Evolutionary conservation across 2,329 filamentous ascomycete genomes (phyloP).

Genomic region (Trichoderma endophyticum): DNA sequence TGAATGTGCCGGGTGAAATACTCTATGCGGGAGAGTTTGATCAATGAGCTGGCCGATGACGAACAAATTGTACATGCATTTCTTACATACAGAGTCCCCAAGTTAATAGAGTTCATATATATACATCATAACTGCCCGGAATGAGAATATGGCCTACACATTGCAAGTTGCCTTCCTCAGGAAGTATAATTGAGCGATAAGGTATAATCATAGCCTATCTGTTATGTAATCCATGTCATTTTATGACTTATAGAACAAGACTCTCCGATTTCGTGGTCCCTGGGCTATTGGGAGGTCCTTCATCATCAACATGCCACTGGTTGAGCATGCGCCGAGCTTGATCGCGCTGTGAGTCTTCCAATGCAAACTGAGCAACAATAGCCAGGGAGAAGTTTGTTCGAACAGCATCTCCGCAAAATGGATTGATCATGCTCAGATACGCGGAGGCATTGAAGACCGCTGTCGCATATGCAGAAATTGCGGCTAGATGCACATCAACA

Average conservation of each 20-base stretch:
- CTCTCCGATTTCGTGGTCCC: background rate
- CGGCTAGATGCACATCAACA: background rate
- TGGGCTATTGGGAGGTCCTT: background rate
- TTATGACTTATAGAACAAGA: background rate
- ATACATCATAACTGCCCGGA: background rate
- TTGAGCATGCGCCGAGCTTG: background rate
- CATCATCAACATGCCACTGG: background rate
- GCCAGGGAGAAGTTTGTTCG: background rate
- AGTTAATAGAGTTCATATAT: background rate
- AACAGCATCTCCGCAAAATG: constrained; percentile 4
- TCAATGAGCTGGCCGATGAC: constrained; percentile 12
- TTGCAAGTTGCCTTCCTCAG: background rate
- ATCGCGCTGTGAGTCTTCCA: constrained; percentile 12
- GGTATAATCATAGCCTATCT: background rate
- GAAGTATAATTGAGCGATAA: background rate
- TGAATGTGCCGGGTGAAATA: constrained; percentile 43
- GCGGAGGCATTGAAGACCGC: background rate
- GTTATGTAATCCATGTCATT: background rate
- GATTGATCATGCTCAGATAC: constrained; percentile 3
- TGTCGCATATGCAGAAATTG: background rate
- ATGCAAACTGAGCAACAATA: constrained; percentile 2
- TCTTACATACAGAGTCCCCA: background rate
- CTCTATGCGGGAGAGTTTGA: constrained; percentile 46
- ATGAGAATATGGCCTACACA: background rate
- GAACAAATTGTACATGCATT: background rate